A percentile compares a stretch with the other conserved stretches of the same genome.
Evolutionary conservation across 805 yeast species (phyloP).

Genomic region (Jamesozyma rosinii): DNA sequence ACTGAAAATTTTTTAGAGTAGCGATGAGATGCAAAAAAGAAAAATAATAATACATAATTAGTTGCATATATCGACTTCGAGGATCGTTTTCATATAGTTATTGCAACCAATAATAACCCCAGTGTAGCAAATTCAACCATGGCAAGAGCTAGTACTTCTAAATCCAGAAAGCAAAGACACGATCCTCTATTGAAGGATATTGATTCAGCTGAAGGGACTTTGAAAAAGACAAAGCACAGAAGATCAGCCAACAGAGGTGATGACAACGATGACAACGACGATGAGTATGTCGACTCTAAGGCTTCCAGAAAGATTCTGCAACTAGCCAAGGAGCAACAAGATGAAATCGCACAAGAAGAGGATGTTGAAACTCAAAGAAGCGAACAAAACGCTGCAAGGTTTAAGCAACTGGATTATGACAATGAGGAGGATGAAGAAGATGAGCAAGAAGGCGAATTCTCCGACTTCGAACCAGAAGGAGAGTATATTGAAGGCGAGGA

Average conservation of each 20-base stretch:
- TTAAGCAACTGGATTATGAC: slow-evolving; percentile 29
- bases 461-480: slow-evolving; percentile 45
- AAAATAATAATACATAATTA: neutral
- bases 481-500: slow-evolving; percentile 40
- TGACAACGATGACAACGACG: slow-evolving; percentile 36
- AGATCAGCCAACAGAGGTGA: slow-evolving; percentile 29
- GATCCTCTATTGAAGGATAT: slow-evolving; percentile 74
- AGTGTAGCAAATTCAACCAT: neutral
- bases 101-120: too few relatives aligned
- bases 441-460: slow-evolving; percentile 36
- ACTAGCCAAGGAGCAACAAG: slow-evolving; percentile 87
- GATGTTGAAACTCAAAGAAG: slow-evolving; percentile 25
- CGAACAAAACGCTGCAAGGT: slow-evolving; percentile 28
- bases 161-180: slow-evolving; percentile 54
- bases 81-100: too few relatives aligned
- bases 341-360: slow-evolving; percentile 72
- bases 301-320: slow-evolving; percentile 78
- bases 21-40: slow-evolving; percentile 3
- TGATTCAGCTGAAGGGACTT: slow-evolving; percentile 62
- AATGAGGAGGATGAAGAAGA: slow-evolving; percentile 40
- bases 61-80: neutral
- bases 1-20: slow-evolving; percentile 5
- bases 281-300: slow-evolving; percentile 66
- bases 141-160: slow-evolving; percentile 57
- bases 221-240: slow-evolving; percentile 38